A percentile compares a stretch with the other conserved stretches of the same genome.
These are phyloP conservation scores for Aspergillus coremiiformis DNA, from an alignment of 495 filamentous ascomycete species.

Conservation along the genomic window DNA sequence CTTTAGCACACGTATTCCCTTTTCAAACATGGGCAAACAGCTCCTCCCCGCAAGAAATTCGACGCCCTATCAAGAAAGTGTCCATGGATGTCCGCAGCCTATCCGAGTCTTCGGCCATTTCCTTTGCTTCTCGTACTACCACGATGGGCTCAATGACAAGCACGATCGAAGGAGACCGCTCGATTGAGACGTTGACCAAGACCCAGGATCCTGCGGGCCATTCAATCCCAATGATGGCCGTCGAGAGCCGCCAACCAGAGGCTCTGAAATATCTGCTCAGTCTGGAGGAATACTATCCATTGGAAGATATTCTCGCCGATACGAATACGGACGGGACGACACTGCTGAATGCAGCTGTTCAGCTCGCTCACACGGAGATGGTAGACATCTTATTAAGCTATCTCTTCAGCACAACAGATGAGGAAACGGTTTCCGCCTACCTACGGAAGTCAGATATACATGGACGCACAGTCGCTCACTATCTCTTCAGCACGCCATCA, in stretches of 20 bases:
- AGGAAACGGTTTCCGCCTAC: conserved; percentile 53
- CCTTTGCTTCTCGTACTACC: conserved; percentile 65
- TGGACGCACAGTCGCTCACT: conserved; percentile 87
- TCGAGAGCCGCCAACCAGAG: conserved; percentile 65
- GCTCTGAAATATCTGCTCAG: conserved; percentile 72
- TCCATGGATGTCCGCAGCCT: conserved; percentile 82
- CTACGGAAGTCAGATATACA: conserved; percentile 68
- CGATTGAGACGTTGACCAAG: conserved; percentile 70
- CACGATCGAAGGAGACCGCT: conserved; percentile 75
- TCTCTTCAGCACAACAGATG: conserved; percentile 46
- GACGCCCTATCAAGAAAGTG: conserved; percentile 58
- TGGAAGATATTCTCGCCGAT: conserved; percentile 66
- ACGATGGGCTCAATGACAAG: conserved; percentile 67
- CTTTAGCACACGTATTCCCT: conserved; percentile 81
- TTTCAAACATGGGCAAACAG: conserved; percentile 55
- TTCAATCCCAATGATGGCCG: conserved; percentile 93
- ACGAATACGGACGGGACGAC: conserved; percentile 83
- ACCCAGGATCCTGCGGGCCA: conserved; percentile 77
- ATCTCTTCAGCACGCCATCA: conserved; percentile 86
- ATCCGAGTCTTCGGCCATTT: conserved; percentile 76
- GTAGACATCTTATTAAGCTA: conserved; percentile 69
- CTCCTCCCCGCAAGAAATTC: conserved; percentile 42
- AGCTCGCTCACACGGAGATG: conserved; percentile 66
- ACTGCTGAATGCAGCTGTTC: conserved; percentile 87
- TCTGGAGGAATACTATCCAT: conserved; percentile 63